phyloP scores from a whole-genome alignment of 441 rosid species.

The Rhodomyrtus psidioides region DNA sequence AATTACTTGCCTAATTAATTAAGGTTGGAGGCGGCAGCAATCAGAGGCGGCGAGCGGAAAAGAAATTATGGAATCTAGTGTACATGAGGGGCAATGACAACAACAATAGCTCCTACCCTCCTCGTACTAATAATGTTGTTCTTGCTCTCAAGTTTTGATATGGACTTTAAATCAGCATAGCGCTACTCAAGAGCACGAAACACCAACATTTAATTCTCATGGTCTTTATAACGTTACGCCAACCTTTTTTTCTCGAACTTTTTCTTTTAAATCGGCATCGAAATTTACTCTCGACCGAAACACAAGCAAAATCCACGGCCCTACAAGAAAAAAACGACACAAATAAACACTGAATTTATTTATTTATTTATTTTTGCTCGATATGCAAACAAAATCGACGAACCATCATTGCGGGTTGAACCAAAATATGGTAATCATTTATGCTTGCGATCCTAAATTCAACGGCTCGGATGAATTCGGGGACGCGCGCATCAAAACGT shows the following conservation, averaged over 20 bases:
- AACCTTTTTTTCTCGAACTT: neutral
- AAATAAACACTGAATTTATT: rapidly evolving
- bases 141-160: neutral
- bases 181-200: neutral
- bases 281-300: neutral
- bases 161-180: neutral
- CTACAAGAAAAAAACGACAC: neutral
- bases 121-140: neutral
- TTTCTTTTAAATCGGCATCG: rapidly evolving
- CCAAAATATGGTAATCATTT: neutral
- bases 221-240: no score
- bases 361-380: neutral
- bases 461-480: neutral
- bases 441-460: neutral
- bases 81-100: no score
- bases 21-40: neutral
- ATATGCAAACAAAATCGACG: no score
- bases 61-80: neutral
- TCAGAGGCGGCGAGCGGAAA: neutral
- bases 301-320: no score
- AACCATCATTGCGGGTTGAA: rapidly evolving
- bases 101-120: neutral
- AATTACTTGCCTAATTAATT: neutral
- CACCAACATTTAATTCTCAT: neutral
- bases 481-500: neutral